phyloP scores from a whole-genome alignment of 768 basidiomycete genomes.

The Tylopilus balloui region DNA sequence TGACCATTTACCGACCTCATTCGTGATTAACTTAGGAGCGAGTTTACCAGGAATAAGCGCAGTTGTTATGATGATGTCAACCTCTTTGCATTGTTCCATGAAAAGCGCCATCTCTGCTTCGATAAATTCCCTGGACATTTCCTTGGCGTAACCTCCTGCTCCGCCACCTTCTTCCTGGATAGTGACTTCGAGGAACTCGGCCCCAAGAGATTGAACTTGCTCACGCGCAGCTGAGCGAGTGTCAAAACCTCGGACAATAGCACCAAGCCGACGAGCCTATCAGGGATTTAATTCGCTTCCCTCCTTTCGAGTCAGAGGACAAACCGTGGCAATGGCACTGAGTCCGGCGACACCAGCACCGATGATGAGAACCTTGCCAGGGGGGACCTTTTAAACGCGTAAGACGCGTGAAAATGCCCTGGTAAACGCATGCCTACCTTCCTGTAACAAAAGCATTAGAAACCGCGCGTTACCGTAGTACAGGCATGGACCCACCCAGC shows the following conservation, averaged over 20 bases:
- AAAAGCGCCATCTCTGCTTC: slow-evolving; percentile 87
- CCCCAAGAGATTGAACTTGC: slow-evolving; percentile 86
- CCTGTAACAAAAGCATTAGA: slow-evolving; percentile 25
- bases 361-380: slow-evolving; percentile 82
- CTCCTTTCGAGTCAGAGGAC: slow-evolving; percentile 10
- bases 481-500: slow-evolving; percentile 59
- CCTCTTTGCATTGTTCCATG: slow-evolving; percentile 82
- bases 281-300: slow-evolving; percentile 1
- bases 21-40: slow-evolving; percentile 79
- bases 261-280: slow-evolving; percentile 77
- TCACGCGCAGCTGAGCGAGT: slow-evolving; percentile 81
- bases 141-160: slow-evolving; percentile 82
- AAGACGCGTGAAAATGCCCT: slow-evolving; percentile 10
- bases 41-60: slow-evolving; percentile 84
- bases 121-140: slow-evolving; percentile 87
- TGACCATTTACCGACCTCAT: slow-evolving; percentile 39
- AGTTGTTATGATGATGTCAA: slow-evolving; percentile 86
- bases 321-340: slow-evolving; percentile 80
- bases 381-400: slow-evolving; percentile 57
- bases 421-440: slow-evolving; percentile 34
- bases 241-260: slow-evolving; percentile 86
- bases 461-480: slow-evolving; percentile 4
- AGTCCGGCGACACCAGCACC: slow-evolving; percentile 88
- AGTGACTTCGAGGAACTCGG: slow-evolving; percentile 82
- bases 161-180: slow-evolving; percentile 80